Conservation (phyloP, 257 asterid species). For the Ballota nigra region DNA sequence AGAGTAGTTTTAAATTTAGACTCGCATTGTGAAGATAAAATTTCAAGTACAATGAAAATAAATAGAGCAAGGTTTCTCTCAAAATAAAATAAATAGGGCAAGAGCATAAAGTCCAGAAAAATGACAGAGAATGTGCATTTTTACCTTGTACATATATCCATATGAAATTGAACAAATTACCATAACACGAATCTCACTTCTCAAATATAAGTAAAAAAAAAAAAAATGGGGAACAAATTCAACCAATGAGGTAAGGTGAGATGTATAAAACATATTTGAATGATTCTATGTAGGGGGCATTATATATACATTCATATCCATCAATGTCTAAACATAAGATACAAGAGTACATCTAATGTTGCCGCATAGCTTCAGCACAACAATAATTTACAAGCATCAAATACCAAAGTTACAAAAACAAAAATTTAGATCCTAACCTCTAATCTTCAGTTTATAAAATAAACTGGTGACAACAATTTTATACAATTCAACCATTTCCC, state of each 20-base stretch:
- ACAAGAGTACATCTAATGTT: neutral
- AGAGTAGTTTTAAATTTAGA: neutral
- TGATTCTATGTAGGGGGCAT: neutral
- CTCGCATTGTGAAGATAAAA: neutral
- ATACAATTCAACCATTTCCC: conserved; percentile 31
- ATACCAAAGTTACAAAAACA: conserved; percentile 1
- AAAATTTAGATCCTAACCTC: conserved; percentile 2
- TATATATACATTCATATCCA: conserved; percentile 13
- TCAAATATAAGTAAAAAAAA: neutral
- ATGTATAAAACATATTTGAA: neutral
- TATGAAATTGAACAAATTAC: neutral
- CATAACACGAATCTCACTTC: neutral
- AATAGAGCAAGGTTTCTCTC: neutral
- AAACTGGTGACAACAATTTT: conserved; percentile 16
- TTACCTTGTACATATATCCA: neutral
- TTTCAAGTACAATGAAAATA: neutral
- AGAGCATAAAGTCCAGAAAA: too few relatives aligned
- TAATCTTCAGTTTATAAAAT: neutral
- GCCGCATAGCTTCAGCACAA: too few relatives aligned
- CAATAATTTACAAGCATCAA: conserved; percentile 36
- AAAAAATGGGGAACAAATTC: neutral
- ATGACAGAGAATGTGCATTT: too few relatives aligned
- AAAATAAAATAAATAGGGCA: too few relatives aligned
- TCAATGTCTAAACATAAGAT: conserved; percentile 2
- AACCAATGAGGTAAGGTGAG: neutral